Percentiles rank a stretch among this genome's conserved stretches.
Evolutionary conservation across 345 rosid species (phyloP).

Genomic region (Eucalyptus curtisii): DNA sequence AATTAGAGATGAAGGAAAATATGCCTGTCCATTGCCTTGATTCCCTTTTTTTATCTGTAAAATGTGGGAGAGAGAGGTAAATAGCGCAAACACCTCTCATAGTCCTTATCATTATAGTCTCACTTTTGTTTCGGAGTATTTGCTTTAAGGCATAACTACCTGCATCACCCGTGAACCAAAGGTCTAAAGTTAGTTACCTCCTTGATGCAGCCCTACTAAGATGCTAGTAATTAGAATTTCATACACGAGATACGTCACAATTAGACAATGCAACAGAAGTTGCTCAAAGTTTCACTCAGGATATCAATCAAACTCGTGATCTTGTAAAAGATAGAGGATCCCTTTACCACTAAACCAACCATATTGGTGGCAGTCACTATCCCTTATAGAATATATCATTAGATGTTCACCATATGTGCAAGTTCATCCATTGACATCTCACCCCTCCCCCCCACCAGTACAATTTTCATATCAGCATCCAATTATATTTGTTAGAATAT

Average conservation of each 20-base stretch:
- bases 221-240: neutral
- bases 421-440: neutral
- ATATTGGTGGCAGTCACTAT: neutral
- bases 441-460: neutral
- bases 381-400: neutral
- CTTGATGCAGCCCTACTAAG: neutral
- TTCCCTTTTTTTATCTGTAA: neutral
- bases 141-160: neutral
- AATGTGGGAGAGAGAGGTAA: neutral
- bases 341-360: neutral
- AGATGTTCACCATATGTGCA: neutral
- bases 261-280: neutral
- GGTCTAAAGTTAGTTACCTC: neutral
- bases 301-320: neutral
- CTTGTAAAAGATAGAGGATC: neutral
- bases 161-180: neutral
- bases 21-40: neutral
- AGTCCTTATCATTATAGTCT: neutral
- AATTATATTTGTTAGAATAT: neutral
- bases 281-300: neutral
- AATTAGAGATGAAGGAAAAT: neutral
- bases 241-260: neutral
- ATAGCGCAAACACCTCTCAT: neutral
- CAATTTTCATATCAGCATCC: neutral
- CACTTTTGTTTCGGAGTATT: neutral